phyloP scores from a whole-genome alignment of 495 filamentous ascomycete genomes.

The Cudoniella acicularis region DNA sequence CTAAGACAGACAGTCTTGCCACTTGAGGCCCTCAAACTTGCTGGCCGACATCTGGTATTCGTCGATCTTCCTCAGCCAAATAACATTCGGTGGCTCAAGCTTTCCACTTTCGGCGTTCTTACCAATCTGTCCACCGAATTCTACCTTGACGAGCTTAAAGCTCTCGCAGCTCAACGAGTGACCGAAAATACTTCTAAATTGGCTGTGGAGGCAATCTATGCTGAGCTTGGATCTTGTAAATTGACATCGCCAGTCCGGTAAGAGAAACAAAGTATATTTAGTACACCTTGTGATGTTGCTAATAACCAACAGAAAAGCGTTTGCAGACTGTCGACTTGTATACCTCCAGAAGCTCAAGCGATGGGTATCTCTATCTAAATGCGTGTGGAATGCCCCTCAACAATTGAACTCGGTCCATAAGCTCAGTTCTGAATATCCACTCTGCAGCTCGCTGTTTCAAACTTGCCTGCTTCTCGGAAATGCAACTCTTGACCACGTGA shows the following conservation, averaged over 20 bases:
- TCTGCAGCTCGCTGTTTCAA: neutral
- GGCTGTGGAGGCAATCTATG: neutral
- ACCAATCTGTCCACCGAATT: neutral
- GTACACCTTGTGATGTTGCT: conserved; percentile 1
- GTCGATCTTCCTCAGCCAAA: neutral
- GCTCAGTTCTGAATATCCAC: conserved; percentile 2
- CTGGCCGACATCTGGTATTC: conserved; percentile 1
- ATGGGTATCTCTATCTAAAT: conserved; percentile 5
- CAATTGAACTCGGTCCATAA: neutral
- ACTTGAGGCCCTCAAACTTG: conserved; percentile 4
- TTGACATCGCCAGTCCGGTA: neutral
- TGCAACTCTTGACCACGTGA: conserved; percentile 5
- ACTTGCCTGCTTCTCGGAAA: neutral
- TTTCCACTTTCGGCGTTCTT: conserved; percentile 5
- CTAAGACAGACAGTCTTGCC: conserved; percentile 1
- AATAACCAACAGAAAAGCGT: neutral
- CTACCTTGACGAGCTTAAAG: conserved; percentile 5
- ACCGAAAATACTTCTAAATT: neutral
- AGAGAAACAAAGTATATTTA: neutral
- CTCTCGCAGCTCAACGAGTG: neutral
- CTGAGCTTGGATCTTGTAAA: neutral
- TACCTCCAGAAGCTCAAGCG: conserved; percentile 1
- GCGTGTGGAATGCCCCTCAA: conserved; percentile 3
- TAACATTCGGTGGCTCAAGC: conserved; percentile 1
- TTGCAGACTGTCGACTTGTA: conserved; percentile 3